phyloP scores from a whole-genome alignment of 179 eudicot species.

The Spinacia oleracea region DNA sequence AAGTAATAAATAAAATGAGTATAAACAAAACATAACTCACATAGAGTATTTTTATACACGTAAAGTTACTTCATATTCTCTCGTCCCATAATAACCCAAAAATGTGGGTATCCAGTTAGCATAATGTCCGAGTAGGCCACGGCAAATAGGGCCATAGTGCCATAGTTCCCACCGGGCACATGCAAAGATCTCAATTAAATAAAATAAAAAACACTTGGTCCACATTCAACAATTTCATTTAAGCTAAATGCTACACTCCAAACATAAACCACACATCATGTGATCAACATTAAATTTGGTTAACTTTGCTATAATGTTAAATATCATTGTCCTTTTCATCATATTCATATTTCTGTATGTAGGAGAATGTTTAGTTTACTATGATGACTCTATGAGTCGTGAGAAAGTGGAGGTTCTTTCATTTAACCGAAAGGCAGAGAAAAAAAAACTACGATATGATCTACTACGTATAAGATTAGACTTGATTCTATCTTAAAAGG shows the following conservation, averaged over 20 bases:
- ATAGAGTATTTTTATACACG: no score
- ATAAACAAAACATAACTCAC: no score
- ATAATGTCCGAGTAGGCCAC: slow-evolving; percentile 10
- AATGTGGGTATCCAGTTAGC: not conserved
- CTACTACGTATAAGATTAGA: no score
- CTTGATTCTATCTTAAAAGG: no score
- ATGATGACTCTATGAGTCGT: not conserved
- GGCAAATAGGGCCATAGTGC: slow-evolving; percentile 22
- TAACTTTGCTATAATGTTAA: not conserved
- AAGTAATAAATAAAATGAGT: no score
- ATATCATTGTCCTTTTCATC: not conserved
- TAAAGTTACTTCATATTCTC: no score
- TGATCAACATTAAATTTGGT: not conserved
- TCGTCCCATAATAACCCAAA: no score
- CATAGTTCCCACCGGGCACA: slow-evolving; percentile 13
- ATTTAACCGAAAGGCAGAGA: no score
- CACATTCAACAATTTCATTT: slow-evolving; percentile 10
- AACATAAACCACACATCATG: slow-evolving; percentile 2
- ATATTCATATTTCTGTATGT: not conserved
- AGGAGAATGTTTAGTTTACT: not conserved
- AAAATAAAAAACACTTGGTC: slow-evolving; percentile 15
- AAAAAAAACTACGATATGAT: no score
- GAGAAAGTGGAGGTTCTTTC: no score
- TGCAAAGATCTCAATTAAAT: slow-evolving; percentile 9
- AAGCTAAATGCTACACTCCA: not conserved